Evolutionary conservation across 768 basidiomycete species (phyloP).

Genomic region (Steccherinum ochraceum): DNA sequence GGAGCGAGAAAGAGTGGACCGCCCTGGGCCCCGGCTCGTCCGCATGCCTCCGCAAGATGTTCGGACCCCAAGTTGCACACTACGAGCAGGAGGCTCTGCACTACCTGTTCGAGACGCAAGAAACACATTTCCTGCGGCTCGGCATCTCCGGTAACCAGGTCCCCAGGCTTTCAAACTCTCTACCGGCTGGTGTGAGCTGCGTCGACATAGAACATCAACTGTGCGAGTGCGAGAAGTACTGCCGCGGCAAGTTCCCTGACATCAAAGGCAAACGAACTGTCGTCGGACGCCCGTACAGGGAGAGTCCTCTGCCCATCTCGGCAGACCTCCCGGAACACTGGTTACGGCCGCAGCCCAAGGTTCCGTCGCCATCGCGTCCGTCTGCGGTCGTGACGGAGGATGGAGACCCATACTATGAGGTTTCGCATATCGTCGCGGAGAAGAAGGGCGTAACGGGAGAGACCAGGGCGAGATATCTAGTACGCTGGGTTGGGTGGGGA

Average conservation of each 20-base stretch:
- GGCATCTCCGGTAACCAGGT: slow-evolving; percentile 25
- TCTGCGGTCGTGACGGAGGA: slow-evolving; percentile 14
- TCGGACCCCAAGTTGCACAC: slow-evolving; percentile 35
- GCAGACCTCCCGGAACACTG: slow-evolving; percentile 21
- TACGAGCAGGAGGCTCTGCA: slow-evolving; percentile 55
- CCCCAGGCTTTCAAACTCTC: slow-evolving; percentile 17
- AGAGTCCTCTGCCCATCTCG: slow-evolving; percentile 17
- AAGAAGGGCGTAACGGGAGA: slow-evolving; percentile 6
- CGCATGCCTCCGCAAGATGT: slow-evolving; percentile 65
- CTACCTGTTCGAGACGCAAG: slow-evolving; percentile 57
- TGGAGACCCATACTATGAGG: slow-evolving; percentile 16
- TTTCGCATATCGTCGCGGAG: slow-evolving; percentile 27
- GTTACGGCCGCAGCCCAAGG: slow-evolving; percentile 6
- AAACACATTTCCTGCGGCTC: slow-evolving; percentile 53
- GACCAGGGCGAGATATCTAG: slow-evolving; percentile 12
- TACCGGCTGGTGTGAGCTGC: slow-evolving; percentile 37
- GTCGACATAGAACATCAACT: slow-evolving; percentile 75
- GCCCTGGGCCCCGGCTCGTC: slow-evolving; percentile 60
- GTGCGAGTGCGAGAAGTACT: slow-evolving; percentile 78
- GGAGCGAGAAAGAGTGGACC: slow-evolving; percentile 64
- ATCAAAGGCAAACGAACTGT: slow-evolving; percentile 32
- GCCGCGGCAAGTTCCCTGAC: slow-evolving; percentile 46
- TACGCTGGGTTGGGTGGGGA: slow-evolving; percentile 25
- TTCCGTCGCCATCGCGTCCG: slow-evolving; percentile 4
- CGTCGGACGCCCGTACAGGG: slow-evolving; percentile 20